Base-by-base conservation (phyloP, 2,329 filamentous ascomycete genomes). In the Coniochaeta sp. region DNA sequence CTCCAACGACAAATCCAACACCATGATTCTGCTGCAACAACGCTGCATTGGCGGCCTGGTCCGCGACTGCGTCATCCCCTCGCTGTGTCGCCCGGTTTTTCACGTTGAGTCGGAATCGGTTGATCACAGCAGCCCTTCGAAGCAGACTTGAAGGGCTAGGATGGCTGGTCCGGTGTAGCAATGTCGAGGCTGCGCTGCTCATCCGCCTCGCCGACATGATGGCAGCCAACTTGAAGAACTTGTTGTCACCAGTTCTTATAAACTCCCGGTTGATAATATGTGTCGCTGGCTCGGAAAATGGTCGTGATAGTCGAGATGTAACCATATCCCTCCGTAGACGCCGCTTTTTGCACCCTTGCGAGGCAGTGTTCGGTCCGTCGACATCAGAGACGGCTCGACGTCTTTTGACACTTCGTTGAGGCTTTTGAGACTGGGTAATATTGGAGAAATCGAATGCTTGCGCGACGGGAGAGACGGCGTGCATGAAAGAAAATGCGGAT, bases 301-400 rank as follows among this genome's bases (percentile, higher is more conserved):
- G 87, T 55, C 79, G 81, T 10, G 87, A 90, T 0, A 91, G 82
- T 8, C 87, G 81, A 22, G 87, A 90, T 1, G 89, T 91, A 67
- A 90, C 83, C 50, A 90, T 78, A 22, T 81, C 73, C 2, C 84
- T 75, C 1, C 86, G 80, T 4, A 90, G 74, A 3, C 88, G 80
- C 26, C 88, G 83, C 72, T 90, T 91, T 77, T 91, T 91, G 69
- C 74, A 78, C 69, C 76, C 69, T 60, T 84, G 64, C n/a, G 64
- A 66, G 30, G 76, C 76, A 0, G 81, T 83, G 65, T 79, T 76
- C 57, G 77, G 81, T 59, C 79, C 84, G 62, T 88, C 85, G 50
- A 88, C 81, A 63, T 89, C 86, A 38, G 82, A 79, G 2, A 74
- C 64, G 5, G 78, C 72, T 26, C 86, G 80, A 22, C 71, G 68